phyloP scores from a whole-genome alignment of 1,139 yeast genomes.

The Kodamaea ohmeri region DNA sequence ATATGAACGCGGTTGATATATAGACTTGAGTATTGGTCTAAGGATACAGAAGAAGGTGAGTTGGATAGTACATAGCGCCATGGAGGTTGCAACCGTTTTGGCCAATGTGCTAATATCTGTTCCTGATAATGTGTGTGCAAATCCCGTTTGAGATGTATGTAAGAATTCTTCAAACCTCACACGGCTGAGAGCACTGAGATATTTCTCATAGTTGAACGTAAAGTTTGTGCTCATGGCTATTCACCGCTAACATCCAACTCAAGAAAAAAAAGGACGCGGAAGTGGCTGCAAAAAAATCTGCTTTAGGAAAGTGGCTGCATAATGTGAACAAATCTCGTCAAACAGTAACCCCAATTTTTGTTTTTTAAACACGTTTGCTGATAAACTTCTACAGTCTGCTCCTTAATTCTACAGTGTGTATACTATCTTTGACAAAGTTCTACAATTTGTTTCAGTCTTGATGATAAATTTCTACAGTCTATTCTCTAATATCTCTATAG shows the following conservation, averaged over 20 bases:
- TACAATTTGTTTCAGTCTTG: too few species aligned
- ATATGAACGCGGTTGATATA: constrained; percentile 58
- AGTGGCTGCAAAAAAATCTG: constrained; percentile 9
- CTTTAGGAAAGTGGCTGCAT: not conserved
- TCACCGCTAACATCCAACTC: too few species aligned
- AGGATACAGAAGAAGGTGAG: constrained; percentile 51
- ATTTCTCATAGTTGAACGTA: not conserved
- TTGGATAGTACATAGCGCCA: constrained; percentile 52
- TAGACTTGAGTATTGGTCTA: constrained; percentile 41
- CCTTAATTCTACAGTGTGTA: too few species aligned
- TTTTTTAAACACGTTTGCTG: too few species aligned
- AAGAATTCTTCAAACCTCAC: constrained; percentile 37
- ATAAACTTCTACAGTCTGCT: too few species aligned
- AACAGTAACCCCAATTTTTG: too few species aligned
- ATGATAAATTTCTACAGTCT: too few species aligned
- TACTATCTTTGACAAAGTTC: too few species aligned
- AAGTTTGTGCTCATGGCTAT: not conserved
- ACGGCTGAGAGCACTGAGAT: not conserved
- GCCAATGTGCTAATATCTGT: constrained; percentile 39
- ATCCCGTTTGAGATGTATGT: constrained; percentile 57
- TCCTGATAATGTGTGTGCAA: constrained; percentile 46
- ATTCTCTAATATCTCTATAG: not conserved
- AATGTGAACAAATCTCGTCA: not conserved
- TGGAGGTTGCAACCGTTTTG: constrained; percentile 50
- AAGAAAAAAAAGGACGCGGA: too few species aligned